Evolutionary conservation across 148 eudicot genomes (phyloP), one percentile per base, ranked within the genome.

Genomic region (Chenopodium formosanum): DNA sequence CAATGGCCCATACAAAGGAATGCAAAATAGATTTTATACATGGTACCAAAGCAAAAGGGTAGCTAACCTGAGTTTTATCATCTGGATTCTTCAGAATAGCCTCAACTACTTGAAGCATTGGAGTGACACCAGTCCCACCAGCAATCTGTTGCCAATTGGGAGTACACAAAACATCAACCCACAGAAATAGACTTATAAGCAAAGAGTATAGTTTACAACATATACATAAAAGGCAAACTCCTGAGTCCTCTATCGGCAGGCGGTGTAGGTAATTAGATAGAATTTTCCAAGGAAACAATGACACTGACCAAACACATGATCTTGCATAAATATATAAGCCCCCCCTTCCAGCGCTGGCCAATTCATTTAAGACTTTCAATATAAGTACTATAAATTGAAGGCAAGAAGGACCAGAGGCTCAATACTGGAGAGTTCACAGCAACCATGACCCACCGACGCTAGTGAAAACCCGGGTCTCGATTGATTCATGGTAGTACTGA

Each of bases 101-200:
- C 83, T 97, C 98, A 75, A 88, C 93, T 58, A 97, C 82, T 87
- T 97, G 99, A 82, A 97, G 97, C 99, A 97, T 97, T 60, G 99
- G 99, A 78, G 99, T 92, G 78, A 97, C 86, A 78, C 99, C 99
- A 71, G 88, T 82, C 64, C 99, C 99, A 78, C 99, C 99, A 77
- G 99, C 99, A 87, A 97, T 91, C 99, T 96, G 89, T 47, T 73
- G 25, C 77, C 31, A 65, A 81, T 16, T 23, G 73, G 22, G 58
- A 70, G 46, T 27, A 80, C 27, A 23, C n/a, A 3, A 19, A 60
- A 65, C 20, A 74, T 12, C 22, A 78, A 22, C 74, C 31, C 31
- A 47, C 32, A 63, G 12, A 56, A 11, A 34, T 34, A 34, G 22
- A 69, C 25, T 52, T 74, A 11, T 12, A 9, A 50, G 4, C 53